phyloP scores from a whole-genome alignment of 305 asterid species.

The Rubia peregrina region DNA sequence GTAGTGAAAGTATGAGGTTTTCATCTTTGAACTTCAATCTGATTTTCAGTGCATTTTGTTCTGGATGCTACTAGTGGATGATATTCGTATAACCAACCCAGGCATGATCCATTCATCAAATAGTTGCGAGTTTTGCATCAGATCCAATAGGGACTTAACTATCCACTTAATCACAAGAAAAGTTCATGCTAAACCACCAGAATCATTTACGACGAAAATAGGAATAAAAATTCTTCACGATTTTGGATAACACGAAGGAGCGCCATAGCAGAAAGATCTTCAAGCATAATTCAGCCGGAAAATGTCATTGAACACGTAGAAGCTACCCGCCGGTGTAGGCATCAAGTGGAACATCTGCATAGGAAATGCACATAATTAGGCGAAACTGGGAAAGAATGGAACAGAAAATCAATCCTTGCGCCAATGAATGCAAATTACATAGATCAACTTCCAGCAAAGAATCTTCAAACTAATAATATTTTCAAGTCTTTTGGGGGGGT shows the following conservation, averaged over 20 bases:
- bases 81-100: background rate
- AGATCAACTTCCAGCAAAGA: background rate
- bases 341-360: slow-evolving; percentile 36
- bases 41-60: background rate
- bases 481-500: background rate
- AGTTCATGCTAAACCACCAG: background rate
- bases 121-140: background rate
- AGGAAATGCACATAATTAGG: background rate
- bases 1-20: slow-evolving; percentile 1
- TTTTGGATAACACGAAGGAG: background rate
- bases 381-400: background rate
- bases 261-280: background rate
- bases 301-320: slow-evolving; percentile 33
- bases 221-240: slow-evolving; percentile 2
- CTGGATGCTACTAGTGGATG: too few relatives aligned
- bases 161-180: background rate
- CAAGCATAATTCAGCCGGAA: slow-evolving; percentile 35
- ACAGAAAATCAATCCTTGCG: background rate
- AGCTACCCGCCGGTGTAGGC: slow-evolving; percentile 34
- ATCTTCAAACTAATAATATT: background rate
- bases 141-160: background rate
- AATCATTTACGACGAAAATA: background rate
- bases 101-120: background rate
- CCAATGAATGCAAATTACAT: background rate
- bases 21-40: background rate